Conservation (phyloP, 495 filamentous ascomycete species). For the Neurospora sp. region DNA sequence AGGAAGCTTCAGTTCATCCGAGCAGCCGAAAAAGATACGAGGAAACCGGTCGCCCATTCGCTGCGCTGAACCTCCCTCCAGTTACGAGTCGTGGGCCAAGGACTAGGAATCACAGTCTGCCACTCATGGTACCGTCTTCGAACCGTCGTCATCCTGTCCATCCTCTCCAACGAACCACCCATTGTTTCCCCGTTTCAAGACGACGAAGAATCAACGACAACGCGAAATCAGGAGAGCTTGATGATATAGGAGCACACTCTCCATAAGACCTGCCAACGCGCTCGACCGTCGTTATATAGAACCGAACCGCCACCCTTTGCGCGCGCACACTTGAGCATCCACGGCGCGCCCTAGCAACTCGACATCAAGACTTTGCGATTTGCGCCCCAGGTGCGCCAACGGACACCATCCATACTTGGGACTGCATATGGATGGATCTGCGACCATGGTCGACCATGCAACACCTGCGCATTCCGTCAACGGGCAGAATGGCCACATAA, state of each 20-base stretch:
- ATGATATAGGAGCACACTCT: not conserved
- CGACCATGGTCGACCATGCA: constrained; percentile 9
- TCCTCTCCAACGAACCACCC: not conserved
- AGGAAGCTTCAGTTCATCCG: not conserved
- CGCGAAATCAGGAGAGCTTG: not conserved
- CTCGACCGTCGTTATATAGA: not conserved
- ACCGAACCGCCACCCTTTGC: not conserved
- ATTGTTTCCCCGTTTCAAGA: not conserved
- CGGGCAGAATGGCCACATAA: not conserved
- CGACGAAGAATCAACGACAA: not conserved
- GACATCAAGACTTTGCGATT: not conserved
- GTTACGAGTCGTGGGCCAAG: not conserved
- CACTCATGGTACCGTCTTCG: not conserved
- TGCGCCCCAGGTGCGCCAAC: not conserved
- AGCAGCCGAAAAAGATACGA: not conserved
- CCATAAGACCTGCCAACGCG: not conserved
- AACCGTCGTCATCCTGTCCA: not conserved
- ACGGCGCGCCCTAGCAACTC: not conserved
- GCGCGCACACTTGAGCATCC: not conserved
- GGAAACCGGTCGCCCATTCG: not conserved
- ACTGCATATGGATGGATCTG: constrained; percentile 14
- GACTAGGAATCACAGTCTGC: not conserved
- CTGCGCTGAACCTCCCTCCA: not conserved
- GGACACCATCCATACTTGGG: not conserved
- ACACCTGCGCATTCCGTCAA: constrained; percentile 3